Conservation (phyloP, 305 asterid species). For the Fraxinus baroniana region DNA sequence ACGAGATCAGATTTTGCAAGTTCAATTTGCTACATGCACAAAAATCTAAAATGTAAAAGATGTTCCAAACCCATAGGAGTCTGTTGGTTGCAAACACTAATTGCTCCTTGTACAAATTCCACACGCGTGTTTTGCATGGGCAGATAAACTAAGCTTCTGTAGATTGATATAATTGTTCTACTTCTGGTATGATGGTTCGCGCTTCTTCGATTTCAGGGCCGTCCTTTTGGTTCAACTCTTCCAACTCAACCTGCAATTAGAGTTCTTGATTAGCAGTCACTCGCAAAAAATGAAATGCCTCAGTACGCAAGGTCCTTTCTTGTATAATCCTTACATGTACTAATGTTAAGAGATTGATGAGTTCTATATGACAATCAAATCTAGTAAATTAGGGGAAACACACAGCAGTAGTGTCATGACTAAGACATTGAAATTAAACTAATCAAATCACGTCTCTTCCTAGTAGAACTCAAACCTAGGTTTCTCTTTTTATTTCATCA, state of each 20-base stretch:
- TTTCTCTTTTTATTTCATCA: neutral
- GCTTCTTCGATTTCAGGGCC: neutral
- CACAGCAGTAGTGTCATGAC: neutral
- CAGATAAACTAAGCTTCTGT: neutral
- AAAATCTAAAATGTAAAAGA: neutral
- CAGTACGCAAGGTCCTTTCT: neutral
- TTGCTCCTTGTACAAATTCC: neutral
- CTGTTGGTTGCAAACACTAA: neutral
- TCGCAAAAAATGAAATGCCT: neutral
- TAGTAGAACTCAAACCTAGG: neutral
- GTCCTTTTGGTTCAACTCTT: neutral
- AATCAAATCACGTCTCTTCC: neutral
- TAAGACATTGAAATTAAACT: neutral
- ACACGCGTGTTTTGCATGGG: neutral
- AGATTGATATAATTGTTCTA: neutral
- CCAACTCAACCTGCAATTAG: neutral
- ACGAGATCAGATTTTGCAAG: neutral
- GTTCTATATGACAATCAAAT: neutral
- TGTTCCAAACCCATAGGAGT: neutral
- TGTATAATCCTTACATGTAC: neutral
- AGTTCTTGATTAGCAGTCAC: neutral
- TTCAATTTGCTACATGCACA: neutral
- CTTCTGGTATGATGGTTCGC: neutral
- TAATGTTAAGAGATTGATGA: neutral
- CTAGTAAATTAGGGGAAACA: neutral